Evolutionary conservation across 2,329 filamentous ascomycete genomes (phyloP).

Genomic region (Phialophora verrucosa): DNA sequence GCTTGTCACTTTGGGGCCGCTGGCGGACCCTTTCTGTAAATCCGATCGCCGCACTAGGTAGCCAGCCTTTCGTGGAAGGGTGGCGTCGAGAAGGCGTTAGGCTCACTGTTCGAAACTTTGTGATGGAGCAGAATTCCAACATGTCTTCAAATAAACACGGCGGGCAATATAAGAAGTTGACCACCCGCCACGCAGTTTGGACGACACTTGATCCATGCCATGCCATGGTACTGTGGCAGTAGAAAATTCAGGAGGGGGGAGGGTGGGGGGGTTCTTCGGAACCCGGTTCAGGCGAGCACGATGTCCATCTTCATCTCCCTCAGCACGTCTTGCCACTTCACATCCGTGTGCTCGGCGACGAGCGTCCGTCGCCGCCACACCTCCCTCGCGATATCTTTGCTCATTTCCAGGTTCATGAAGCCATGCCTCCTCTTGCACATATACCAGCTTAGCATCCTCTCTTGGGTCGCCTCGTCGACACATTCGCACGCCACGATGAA

Average conservation of each 20-base stretch:
- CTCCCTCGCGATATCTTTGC: constrained; percentile 43
- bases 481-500: constrained; percentile 48
- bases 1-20: neutral
- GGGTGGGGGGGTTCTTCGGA: too few relatives aligned
- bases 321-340: constrained; percentile 45
- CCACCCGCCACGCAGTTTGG: neutral
- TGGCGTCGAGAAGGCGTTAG: neutral
- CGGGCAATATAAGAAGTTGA: neutral
- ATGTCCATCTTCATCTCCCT: constrained; percentile 46
- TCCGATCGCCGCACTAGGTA: neutral
- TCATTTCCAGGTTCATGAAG: constrained; percentile 44
- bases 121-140: neutral
- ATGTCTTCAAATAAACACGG: neutral
- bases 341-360: neutral
- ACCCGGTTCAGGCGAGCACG: constrained; percentile 38
- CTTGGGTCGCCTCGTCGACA: constrained; percentile 39
- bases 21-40: neutral
- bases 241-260: neutral
- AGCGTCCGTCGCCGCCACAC: constrained; percentile 43
- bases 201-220: neutral
- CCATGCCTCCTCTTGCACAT: constrained; percentile 45
- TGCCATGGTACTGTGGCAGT: neutral
- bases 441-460: constrained; percentile 44
- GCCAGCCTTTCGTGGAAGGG: neutral
- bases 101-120: neutral